phyloP scores from a whole-genome alignment of 2,329 filamentous ascomycete species.

The Aureobasidium mangrovei region DNA sequence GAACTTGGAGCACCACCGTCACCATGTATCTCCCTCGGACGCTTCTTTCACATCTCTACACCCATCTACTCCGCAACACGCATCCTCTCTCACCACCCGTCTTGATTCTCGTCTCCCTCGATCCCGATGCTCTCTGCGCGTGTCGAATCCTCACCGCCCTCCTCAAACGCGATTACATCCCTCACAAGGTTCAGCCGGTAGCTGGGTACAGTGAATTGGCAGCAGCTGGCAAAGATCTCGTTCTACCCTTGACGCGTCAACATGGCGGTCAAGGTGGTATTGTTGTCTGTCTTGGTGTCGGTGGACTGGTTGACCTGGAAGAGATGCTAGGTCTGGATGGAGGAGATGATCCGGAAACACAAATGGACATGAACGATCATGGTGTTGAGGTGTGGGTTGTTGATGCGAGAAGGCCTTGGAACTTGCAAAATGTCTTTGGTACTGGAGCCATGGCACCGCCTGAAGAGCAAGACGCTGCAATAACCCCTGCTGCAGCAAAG shows the following conservation, averaged over 20 bases:
- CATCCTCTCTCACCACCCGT: conserved; percentile 88
- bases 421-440: conserved; percentile 82
- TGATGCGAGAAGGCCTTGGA: conserved; percentile 88
- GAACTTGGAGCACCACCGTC: neutral
- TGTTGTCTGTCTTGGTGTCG: conserved; percentile 86
- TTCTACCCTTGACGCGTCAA: conserved; percentile 76
- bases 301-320: conserved; percentile 81
- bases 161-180: conserved; percentile 96
- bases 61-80: conserved; percentile 74
- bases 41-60: conserved; percentile 84
- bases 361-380: conserved; percentile 45
- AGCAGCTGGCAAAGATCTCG: conserved; percentile 66
- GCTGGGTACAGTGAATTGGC: conserved; percentile 85
- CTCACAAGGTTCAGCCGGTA: conserved; percentile 93
- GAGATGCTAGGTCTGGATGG: conserved; percentile 64
- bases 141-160: conserved; percentile 87
- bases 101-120: conserved; percentile 82
- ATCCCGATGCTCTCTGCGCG: conserved; percentile 90
- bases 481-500: conserved; percentile 28
- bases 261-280: conserved; percentile 79
- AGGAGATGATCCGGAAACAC: conserved; percentile 33
- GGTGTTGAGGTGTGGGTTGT: conserved; percentile 94
- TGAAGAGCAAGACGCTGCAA: conserved; percentile 16
- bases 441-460: conserved; percentile 27
- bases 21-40: conserved; percentile 88